Evolutionary conservation across 2,329 filamentous ascomycete species (phyloP), one percentile per base, ranked within the genome.

Genomic region (Lizonia empirigonia): DNA sequence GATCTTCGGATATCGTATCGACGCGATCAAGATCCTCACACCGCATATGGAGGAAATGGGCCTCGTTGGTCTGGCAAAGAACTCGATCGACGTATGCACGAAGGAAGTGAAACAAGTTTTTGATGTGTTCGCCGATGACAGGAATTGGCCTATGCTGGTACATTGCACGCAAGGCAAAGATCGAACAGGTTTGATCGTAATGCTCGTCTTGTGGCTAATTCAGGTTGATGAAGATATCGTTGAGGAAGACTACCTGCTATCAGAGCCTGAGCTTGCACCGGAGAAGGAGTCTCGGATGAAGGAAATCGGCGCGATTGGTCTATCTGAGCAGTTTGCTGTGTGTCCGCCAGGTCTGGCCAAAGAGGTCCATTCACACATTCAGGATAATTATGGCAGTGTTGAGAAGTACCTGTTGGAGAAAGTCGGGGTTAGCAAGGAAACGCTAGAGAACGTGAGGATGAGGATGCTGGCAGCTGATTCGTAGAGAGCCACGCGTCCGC

Each of bases 151-250:
- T 0, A 72, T 86, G 1, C 68, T 96, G 7, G 76, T 94, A 2
- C 90, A 96, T 72, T 96, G 91, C 72, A 94, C 91, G 0, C 90
- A 95, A 65, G 91, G 91, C 50, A 96, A 96, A 69, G 91, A 96
- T 67, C 83, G 91, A 2, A 91, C 85, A 1, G 91, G 91, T 0
- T 76, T 96, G 10, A 78, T 89, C 9, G 78, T 90, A 5, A 77
- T 88, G 32, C 76, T 96, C 4, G 72, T 88, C 0, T 75, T 95
- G 16, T 78, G 93, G 63, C 75, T 89, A 9, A 77, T 89, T 3
- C 74, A 67, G 22, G 68, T 89, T 1, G 82, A 85, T 0, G 50
- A 77, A 1, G 68, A 79, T 0, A 87, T 84, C 2, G 85, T 95
- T 33, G 77, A 83, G 46, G 67, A 85, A 56, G 91, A 96, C 73